Evolutionary conservation across 1,284 basidiomycete genomes (phyloP), one percentile per base, ranked within the genome.

Genomic region (Boletus mariae): DNA sequence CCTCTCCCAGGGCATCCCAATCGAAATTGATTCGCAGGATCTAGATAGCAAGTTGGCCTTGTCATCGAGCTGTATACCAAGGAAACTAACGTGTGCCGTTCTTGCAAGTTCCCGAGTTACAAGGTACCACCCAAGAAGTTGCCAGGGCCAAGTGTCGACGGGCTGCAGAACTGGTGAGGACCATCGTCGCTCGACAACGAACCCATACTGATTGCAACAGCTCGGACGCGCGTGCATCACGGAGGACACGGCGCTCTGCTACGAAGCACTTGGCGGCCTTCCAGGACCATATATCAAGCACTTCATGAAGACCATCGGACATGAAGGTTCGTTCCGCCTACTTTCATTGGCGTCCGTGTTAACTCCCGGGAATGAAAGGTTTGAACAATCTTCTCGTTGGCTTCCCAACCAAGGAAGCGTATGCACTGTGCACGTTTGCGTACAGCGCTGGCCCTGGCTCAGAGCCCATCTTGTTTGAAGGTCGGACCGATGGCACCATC

Each of bases 231-330:
- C 95, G 4, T 96, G 93, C 65, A 93, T 99, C 58, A 98, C 94
- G 0, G 96, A 99, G 73, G 97, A 99, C 69, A 98, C 96, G 0
- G 94, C 96, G 0, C 82, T 99, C 5, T 92, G 88, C 64, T 98
- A 94, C 66, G 83, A 87, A 59, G 94, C 95, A 0, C 75, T 98
- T 34, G 82, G 85, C 38, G 95, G 93, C 0, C 82, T 99, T 6
- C 96, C 96, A 2, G 97, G 96, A 0, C 94, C 95, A 0, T 99
- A 98, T 73, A 97, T 99, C 79, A 99, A 99, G 67, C 80, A 93
- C 64, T 98, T 98, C 70, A 73, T 96, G 63, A 77, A 78, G 47
- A 79, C 79, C 20, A 71, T 97, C 4, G 94, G 94, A 1, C 90
- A 93, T 62, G 85, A 90, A 60, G 66, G 66, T 69, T 37, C 37